phyloP scores from a whole-genome alignment of 1,284 basidiomycete genomes.

The Trichosporon faecale region DNA sequence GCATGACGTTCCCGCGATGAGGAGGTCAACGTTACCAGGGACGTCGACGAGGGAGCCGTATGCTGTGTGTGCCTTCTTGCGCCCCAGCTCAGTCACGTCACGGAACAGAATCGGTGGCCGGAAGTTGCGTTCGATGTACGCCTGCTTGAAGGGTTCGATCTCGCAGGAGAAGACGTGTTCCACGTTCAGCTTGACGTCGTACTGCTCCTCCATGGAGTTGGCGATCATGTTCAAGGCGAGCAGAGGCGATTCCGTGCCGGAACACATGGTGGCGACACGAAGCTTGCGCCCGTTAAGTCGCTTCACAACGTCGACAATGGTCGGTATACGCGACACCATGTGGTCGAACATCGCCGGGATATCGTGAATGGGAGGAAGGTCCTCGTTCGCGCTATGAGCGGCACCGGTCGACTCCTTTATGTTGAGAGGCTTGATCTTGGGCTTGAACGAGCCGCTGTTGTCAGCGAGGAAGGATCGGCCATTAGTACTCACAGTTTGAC shows the following conservation, averaged over 20 bases:
- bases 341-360: slow-evolving; percentile 82
- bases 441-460: slow-evolving; percentile 29
- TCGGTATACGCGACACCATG: slow-evolving; percentile 53
- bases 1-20: slow-evolving; percentile 90
- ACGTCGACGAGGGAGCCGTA: slow-evolving; percentile 83
- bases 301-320: slow-evolving; percentile 59
- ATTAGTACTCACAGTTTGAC: slow-evolving; percentile 37
- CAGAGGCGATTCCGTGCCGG: slow-evolving; percentile 87
- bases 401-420: slow-evolving; percentile 22
- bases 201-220: slow-evolving; percentile 68
- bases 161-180: slow-evolving; percentile 97
- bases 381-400: slow-evolving; percentile 42
- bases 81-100: slow-evolving; percentile 87
- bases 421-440: slow-evolving; percentile 33
- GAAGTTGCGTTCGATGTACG: slow-evolving; percentile 96
- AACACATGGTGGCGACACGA: slow-evolving; percentile 93
- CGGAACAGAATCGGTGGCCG: slow-evolving; percentile 75
- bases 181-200: slow-evolving; percentile 64
- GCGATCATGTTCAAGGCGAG: slow-evolving; percentile 82
- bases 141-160: slow-evolving; percentile 97
- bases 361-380: slow-evolving; percentile 72
- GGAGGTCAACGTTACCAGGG: slow-evolving; percentile 78
- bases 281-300: slow-evolving; percentile 75
- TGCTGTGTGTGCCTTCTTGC: slow-evolving; percentile 76
- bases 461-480: neutral